Evolutionary conservation across 2,329 filamentous ascomycete species (phyloP).

Genomic region (Orbilia oligospora): DNA sequence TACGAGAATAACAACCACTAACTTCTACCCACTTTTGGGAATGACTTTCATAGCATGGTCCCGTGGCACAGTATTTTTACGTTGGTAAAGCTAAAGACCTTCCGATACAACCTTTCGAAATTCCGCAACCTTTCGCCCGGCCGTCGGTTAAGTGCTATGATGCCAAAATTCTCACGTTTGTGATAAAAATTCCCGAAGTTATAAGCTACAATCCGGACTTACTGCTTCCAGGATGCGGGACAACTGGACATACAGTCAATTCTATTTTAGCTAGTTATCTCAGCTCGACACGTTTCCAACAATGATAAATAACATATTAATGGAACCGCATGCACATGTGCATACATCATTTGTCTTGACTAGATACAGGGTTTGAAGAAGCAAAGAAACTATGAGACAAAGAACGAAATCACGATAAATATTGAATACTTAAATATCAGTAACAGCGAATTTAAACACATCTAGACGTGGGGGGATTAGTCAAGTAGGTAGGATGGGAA

Average conservation of each 20-base stretch:
- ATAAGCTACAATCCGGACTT: constrained; percentile 4
- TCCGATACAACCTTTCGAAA: constrained; percentile 13
- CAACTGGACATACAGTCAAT: neutral
- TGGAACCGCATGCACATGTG: constrained; percentile 12
- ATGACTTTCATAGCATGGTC: constrained; percentile 42
- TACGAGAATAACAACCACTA: neutral
- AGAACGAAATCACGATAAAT: neutral
- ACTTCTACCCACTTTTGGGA: constrained; percentile 33
- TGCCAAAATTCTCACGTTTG: constrained; percentile 28
- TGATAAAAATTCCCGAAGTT: constrained; percentile 20
- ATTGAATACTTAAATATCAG: neutral
- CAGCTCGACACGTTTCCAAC: neutral
- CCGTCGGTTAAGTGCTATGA: neutral
- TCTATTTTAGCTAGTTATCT: neutral
- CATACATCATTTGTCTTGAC: constrained; percentile 31
- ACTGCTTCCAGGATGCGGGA: constrained; percentile 4
- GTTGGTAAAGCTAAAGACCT: neutral
- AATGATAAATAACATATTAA: neutral
- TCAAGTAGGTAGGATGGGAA: neutral
- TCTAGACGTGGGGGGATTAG: constrained; percentile 1
- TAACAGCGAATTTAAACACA: neutral
- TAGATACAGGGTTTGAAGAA: neutral
- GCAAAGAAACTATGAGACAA: neutral
- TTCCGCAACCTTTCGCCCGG: constrained; percentile 11
- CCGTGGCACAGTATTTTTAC: constrained; percentile 28